Percentiles rank a stretch among this genome's conserved stretches.
phyloP scores from a whole-genome alignment of 73 alveolate genomes.

The Durusdinium trenchii region DNA sequence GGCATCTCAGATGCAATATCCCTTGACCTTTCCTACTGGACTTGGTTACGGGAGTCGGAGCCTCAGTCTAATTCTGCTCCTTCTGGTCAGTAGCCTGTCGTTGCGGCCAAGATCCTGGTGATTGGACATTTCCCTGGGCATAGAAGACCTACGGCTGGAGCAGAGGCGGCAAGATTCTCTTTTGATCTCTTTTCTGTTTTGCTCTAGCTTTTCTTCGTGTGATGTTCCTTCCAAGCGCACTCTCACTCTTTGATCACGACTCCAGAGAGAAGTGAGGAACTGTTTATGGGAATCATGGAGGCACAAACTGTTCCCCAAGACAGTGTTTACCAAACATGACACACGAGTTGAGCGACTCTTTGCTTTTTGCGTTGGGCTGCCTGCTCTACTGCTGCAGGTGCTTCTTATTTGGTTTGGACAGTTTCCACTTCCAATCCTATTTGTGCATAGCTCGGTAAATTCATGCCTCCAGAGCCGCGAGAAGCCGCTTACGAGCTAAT shows the following conservation, averaged over 20 bases:
- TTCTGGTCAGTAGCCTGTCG: background rate
- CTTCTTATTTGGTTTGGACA: too few relatives aligned
- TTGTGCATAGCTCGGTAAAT: background rate
- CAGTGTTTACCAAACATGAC: too few relatives aligned
- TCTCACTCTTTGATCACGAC: too few relatives aligned
- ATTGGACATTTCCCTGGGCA: slow-evolving; percentile 54
- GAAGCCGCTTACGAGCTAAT: slow-evolving; percentile 46
- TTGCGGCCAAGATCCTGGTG: background rate
- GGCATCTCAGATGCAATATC: slow-evolving; percentile 13
- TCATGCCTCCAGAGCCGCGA: slow-evolving; percentile 78
- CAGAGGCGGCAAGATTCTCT: background rate
- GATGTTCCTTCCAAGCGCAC: background rate
- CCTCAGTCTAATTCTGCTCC: background rate
- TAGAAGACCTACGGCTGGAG: background rate
- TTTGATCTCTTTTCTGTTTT: background rate
- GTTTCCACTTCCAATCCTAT: too few relatives aligned
- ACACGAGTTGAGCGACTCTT: too few relatives aligned
- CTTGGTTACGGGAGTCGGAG: slow-evolving; percentile 14
- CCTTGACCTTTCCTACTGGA: slow-evolving; percentile 58
- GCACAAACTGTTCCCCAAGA: too few relatives aligned
- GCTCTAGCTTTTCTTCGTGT: background rate
- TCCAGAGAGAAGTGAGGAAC: too few relatives aligned
- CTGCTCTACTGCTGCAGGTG: too few relatives aligned
- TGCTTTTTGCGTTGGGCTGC: too few relatives aligned
- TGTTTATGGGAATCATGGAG: too few relatives aligned